Evolutionary conservation across 2,329 filamentous ascomycete genomes (phyloP), one percentile per base, ranked within the genome.

Genomic region (Pseudocercospora macadamiae): DNA sequence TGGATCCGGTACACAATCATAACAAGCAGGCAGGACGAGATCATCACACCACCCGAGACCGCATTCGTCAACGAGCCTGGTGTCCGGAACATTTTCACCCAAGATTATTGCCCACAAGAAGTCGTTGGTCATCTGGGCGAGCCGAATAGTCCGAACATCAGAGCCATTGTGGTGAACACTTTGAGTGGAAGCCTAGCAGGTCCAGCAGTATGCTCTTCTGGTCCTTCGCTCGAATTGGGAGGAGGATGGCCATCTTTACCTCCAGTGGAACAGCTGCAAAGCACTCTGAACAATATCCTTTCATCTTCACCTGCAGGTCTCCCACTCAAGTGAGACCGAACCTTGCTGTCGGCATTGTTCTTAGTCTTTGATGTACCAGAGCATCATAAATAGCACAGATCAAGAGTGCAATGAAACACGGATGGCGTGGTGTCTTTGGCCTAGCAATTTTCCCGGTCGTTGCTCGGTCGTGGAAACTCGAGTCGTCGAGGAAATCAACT

Each of bases 51-150:
- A 8, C 44, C 59, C 3, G 34, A 28, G 18, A 61, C 59, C 3
- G 57, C 62, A 1, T 64, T 64, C 14, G 53, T 64, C 12, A 21
- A 55, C 9, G 59, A 64, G 39, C 48, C 51, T 5, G 56, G 56
- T 2, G 62, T 64, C 0, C 34, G 37, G 6, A 64, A 64, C 26
- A 14, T 59, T 2, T 64, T 48, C 28, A 59, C 60, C 2, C 62
- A 64, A 51, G 42, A 64, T 3, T 62, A 49, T 51, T 64, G 62
- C 39, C 62, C 62, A 2, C 26, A 48, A 1, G 62, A 64, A 16
- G 26, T 19, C 6, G 51, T 57, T 7, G 62, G 59, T 3, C 62
- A 64, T 49, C 9, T 55, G 12, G 56, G 37, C 4, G 36, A 59
- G 28, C 34, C 59, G 2, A 55, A 55, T 18, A 54, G 59, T 9